phyloP scores from a whole-genome alignment of 1,284 basidiomycete genomes.

The Apiotrichum domesticum region DNA sequence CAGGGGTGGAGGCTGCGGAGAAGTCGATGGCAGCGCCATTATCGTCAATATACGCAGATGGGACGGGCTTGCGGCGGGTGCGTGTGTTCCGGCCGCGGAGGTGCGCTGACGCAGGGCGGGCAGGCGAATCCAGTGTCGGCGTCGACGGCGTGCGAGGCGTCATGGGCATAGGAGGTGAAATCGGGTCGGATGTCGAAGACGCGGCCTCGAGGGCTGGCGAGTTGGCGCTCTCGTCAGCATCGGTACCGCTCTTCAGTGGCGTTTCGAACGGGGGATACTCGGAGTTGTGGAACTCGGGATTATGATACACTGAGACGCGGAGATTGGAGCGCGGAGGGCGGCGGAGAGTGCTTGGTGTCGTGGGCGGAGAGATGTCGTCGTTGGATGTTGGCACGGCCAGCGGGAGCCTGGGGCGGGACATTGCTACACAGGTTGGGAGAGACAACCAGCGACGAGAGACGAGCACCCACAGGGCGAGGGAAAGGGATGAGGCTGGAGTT shows the following conservation, averaged over 20 bases:
- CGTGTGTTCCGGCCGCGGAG: background rate
- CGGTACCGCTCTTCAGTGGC: too few species aligned
- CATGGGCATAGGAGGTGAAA: background rate
- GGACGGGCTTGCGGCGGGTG: conserved; percentile 11
- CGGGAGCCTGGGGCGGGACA: too few species aligned
- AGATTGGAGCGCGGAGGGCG: conserved; percentile 3
- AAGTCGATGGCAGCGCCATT: background rate
- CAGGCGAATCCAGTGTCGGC: background rate
- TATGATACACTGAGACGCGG: background rate
- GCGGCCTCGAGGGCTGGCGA: too few species aligned
- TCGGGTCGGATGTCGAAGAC: too few species aligned
- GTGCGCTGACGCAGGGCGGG: conserved; percentile 1
- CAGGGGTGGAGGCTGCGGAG: too few species aligned
- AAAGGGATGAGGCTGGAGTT: too few species aligned
- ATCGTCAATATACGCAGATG: background rate
- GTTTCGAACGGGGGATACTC: too few species aligned
- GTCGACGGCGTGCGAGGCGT: background rate
- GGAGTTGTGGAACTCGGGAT: background rate
- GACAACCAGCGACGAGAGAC: too few species aligned
- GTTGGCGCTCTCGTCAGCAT: too few species aligned
- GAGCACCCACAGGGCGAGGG: too few species aligned
- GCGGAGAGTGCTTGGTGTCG: background rate
- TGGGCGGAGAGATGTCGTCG: background rate
- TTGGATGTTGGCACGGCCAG: too few species aligned
- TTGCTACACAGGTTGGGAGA: too few species aligned